Base-by-base conservation (phyloP, 257 asterid genomes). In the Pogostemon cablin region DNA sequence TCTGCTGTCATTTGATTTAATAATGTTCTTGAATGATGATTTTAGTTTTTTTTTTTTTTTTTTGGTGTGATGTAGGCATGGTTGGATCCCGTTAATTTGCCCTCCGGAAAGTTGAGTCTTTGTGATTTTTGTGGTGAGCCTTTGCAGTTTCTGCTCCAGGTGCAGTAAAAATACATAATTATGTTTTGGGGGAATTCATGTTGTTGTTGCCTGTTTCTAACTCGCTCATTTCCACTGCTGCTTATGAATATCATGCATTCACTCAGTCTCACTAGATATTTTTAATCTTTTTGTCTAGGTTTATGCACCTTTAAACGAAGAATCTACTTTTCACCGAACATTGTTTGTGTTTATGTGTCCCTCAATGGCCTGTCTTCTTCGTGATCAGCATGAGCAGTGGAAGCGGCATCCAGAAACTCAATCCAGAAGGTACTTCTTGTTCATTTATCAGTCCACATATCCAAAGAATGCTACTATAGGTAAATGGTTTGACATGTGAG, bases 141-240 rank as follows among this genome's bases (percentile, higher is more conserved):
- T 62, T 71, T 95, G 93, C 98, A 86, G 83, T 95, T 91, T 84
- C 78, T 91, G 80, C 90, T 91, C 57, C 99, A 95, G 98, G 98
- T 95, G 83, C 64, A 38, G 75, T 68, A 63, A 37, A 6, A 58
- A 12, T 10, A 52, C 68, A 40, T 53, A 43, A 9, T 25, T 9
- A 15, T 10, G 48, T 15, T 42, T 48, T 56, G 63, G 49, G 1
- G 10, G 43, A n/a, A 70, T 5, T 55, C n/a, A 41, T 7, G 65
- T 44, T 58, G 3, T 5, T 35, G 12, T 44, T n/a, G 32, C 32
- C 32, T 25, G 32, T 4, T 43, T 41, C 56, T 25, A 5, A 34
- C n/a, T 55, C 9, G 7, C 7, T 56, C 41, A 56, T 56, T 9
- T 25, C 62, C 34, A 56, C 41, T 76, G 4, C 49, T 61, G 42